Evolutionary conservation across 2,329 filamentous ascomycete genomes (phyloP).

Genomic region (Claviceps digitariae): DNA sequence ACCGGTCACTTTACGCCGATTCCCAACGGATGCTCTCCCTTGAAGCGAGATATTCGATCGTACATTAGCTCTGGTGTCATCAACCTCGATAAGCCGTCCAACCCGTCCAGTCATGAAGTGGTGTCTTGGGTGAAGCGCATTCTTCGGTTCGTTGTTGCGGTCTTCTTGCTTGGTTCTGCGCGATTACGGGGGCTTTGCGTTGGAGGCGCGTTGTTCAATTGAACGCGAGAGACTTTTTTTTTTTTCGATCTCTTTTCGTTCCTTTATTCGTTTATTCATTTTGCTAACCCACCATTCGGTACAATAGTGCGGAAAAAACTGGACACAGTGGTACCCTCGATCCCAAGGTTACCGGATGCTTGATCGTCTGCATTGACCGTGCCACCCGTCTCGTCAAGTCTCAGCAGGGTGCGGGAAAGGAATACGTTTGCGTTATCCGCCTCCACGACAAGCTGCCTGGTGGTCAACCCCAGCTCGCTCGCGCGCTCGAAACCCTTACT

Average conservation of each 20-base stretch:
- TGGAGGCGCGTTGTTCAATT: not conserved
- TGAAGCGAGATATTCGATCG: slow-evolving; percentile 90
- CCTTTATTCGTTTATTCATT: not conserved
- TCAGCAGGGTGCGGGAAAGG: slow-evolving; percentile 96
- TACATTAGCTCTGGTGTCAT: slow-evolving; percentile 97
- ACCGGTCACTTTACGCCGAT: slow-evolving; percentile 97
- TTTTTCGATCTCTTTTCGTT: not conserved
- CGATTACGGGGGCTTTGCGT: no score
- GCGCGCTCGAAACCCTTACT: slow-evolving; percentile 88
- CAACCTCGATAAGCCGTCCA: slow-evolving; percentile 77
- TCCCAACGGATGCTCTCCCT: slow-evolving; percentile 77
- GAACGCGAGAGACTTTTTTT: not conserved
- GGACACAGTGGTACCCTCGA: slow-evolving; percentile 97
- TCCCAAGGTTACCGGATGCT: slow-evolving; percentile 91
- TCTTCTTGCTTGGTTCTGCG: not conserved
- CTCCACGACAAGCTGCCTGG: slow-evolving; percentile 92
- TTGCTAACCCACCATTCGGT: not conserved
- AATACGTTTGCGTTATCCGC: slow-evolving; percentile 92
- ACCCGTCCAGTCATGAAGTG: slow-evolving; percentile 96
- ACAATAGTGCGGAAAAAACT: slow-evolving; percentile 60
- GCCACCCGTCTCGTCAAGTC: slow-evolving; percentile 97
- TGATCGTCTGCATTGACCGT: slow-evolving; percentile 92
- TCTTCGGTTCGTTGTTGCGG: slow-evolving; percentile 48
- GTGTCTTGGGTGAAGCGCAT: slow-evolving; percentile 99
- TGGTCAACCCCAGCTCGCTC: slow-evolving; percentile 82